A percentile compares a stretch with the other conserved stretches of the same genome.
phyloP scores from a whole-genome alignment of 2,329 filamentous ascomycete species.

The Scytalidium lignicola region DNA sequence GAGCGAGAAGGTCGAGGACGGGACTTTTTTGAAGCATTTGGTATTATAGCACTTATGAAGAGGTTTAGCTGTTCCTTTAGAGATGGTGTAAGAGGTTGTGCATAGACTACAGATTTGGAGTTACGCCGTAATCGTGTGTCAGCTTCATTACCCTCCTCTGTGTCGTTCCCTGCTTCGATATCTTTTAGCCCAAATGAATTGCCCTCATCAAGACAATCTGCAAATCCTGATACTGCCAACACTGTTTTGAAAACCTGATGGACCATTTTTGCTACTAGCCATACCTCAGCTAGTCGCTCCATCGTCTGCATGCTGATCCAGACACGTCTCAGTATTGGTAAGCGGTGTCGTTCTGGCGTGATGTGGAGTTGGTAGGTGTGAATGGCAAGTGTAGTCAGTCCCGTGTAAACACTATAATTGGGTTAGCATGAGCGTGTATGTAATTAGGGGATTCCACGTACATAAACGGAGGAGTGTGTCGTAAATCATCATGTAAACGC shows the following conservation, averaged over 20 bases:
- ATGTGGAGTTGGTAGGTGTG: constrained; percentile 98
- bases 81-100: neutral
- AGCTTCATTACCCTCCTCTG: neutral
- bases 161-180: neutral
- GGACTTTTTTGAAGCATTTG: neutral
- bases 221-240: constrained; percentile 41
- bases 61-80: neutral
- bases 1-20: neutral
- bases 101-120: neutral
- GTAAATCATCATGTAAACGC: constrained; percentile 71
- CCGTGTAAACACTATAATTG: constrained; percentile 65
- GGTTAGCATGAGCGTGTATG: neutral
- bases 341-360: constrained; percentile 77
- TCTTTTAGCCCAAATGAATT: neutral
- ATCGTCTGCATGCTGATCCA: constrained; percentile 82
- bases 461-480: constrained; percentile 87
- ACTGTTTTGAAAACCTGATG: constrained; percentile 94
- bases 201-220: neutral
- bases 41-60: neutral
- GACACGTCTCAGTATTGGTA: constrained; percentile 79
- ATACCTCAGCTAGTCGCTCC: constrained; percentile 88
- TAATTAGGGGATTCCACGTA: neutral
- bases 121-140: neutral
- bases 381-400: constrained; percentile 96
- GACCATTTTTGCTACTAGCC: constrained; percentile 96